Percentiles rank a stretch among this genome's conserved stretches.
phyloP scores from a whole-genome alignment of 345 rosid genomes.

The Stellera chamaejasme region DNA sequence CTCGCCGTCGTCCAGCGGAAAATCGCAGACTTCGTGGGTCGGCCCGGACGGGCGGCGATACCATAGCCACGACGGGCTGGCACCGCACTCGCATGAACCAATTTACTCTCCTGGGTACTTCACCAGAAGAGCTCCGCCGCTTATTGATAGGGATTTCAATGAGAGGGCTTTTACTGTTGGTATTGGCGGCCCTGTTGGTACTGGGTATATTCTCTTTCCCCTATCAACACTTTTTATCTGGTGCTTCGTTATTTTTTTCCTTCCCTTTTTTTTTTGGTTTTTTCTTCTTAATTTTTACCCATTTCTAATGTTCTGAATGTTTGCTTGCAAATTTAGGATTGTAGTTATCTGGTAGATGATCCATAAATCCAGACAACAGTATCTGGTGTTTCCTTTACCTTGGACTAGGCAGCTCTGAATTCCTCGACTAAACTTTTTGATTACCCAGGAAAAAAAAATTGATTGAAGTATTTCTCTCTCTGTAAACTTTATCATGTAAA shows the following conservation, averaged over 20 bases:
- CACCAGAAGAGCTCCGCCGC: slow-evolving; percentile 81
- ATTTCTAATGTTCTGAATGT: not conserved
- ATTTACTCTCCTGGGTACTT: slow-evolving; percentile 95
- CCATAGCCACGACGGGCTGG: slow-evolving; percentile 97
- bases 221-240: not conserved
- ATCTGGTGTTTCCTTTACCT: no score
- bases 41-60: slow-evolving; percentile 72
- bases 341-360: no score
- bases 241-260: not conserved
- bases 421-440: no score
- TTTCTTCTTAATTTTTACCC: not conserved
- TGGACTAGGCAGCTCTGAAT: no score
- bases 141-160: slow-evolving; percentile 54
- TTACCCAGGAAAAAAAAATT: no score
- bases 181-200: slow-evolving; percentile 96
- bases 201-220: slow-evolving; percentile 48
- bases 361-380: no score
- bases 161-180: slow-evolving; percentile 97
- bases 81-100: slow-evolving; percentile 98
- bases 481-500: no score
- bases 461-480: no score
- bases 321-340: not conserved
- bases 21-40: slow-evolving; percentile 42
- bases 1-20: slow-evolving; percentile 18
- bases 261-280: not conserved